Percentiles rank a stretch among this genome's conserved stretches.
Evolutionary conservation across 2,329 filamentous ascomycete species (phyloP).

Genomic region (Furcasterigmium sp.): DNA sequence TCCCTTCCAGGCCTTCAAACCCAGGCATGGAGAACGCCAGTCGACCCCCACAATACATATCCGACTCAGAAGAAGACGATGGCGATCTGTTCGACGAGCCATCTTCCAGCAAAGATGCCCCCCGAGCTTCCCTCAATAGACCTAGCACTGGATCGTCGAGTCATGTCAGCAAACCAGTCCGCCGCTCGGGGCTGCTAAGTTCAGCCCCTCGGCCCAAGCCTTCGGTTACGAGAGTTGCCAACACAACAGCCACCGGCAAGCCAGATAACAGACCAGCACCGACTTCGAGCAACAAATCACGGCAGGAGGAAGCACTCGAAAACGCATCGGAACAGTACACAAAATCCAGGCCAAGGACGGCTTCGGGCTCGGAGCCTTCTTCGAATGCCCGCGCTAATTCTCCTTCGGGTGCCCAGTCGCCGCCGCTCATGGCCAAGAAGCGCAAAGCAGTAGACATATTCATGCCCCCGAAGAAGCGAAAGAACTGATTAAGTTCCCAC

Average conservation of each 20-base stretch:
- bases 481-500: background rate
- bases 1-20: background rate
- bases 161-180: background rate
- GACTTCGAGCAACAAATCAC: background rate
- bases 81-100: slow-evolving; percentile 6
- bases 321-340: no score
- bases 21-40: background rate
- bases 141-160: no score
- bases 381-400: slow-evolving; percentile 6
- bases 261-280: background rate
- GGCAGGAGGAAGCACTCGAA: background rate
- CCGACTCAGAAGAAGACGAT: slow-evolving; percentile 22
- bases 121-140: background rate
- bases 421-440: slow-evolving; percentile 20
- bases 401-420: background rate
- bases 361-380: background rate
- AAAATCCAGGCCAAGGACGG: background rate
- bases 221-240: slow-evolving; percentile 10
- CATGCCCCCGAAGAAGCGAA: slow-evolving; percentile 40
- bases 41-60: slow-evolving; percentile 20
- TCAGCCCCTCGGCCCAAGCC: slow-evolving; percentile 2
- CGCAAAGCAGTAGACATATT: slow-evolving; percentile 45
- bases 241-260: slow-evolving; percentile 15
- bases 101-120: background rate
- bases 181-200: background rate